These are phyloP conservation scores for Carex sylvatica DNA, from an alignment of 202 grass and related monocot species.

Conservation along the genomic window DNA sequence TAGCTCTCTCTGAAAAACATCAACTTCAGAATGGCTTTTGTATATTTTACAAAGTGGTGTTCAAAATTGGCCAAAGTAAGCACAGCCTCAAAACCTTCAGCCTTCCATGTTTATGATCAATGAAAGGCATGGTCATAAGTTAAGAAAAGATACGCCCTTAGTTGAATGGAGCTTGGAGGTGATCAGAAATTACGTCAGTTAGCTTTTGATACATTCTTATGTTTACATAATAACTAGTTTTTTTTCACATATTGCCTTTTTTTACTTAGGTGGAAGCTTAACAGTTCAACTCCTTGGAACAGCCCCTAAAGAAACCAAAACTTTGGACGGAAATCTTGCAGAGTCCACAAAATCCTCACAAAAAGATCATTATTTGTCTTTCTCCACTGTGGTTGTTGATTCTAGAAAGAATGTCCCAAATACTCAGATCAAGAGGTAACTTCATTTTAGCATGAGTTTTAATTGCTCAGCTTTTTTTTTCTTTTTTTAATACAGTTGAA, in stretches of 20 bases:
- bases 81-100: background rate
- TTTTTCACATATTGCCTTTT: background rate
- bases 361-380: slow-evolving; percentile 53
- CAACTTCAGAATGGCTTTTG: too few relatives aligned
- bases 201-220: background rate
- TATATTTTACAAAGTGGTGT: background rate
- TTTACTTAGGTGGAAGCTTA: slow-evolving; percentile 69
- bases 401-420: slow-evolving; percentile 52
- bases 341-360: slow-evolving; percentile 30
- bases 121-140: background rate
- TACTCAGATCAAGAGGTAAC: slow-evolving; percentile 61
- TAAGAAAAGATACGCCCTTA: background rate
- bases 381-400: slow-evolving; percentile 63
- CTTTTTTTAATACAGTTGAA: background rate
- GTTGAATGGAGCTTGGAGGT: background rate
- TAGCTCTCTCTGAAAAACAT: too few relatives aligned
- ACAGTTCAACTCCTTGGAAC: slow-evolving; percentile 73
- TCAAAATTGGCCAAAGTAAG: background rate
- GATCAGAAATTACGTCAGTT: background rate
- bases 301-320: slow-evolving; percentile 44
- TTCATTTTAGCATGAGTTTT: slow-evolving; percentile 3
- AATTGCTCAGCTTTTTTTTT: background rate
- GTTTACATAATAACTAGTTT: slow-evolving; percentile 2
- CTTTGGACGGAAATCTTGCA: background rate
- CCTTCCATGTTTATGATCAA: background rate